Evolutionary conservation across 768 basidiomycete genomes (phyloP).

Genomic region (Boletus pseudo-olivaceus): DNA sequence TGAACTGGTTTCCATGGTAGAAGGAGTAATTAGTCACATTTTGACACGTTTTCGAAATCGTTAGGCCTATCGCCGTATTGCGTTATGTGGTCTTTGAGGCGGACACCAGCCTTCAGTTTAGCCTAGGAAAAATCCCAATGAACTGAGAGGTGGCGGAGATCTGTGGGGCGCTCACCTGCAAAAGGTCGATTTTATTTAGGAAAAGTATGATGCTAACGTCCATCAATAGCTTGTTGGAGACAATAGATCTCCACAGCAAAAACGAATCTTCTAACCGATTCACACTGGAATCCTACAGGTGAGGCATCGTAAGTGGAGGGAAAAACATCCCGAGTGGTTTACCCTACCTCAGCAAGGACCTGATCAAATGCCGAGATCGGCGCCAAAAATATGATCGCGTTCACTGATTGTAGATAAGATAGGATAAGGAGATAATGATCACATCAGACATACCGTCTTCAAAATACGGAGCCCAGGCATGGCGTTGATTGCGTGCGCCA

Average conservation of each 20-base stretch:
- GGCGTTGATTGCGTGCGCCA: constrained; percentile 74
- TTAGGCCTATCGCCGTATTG: constrained; percentile 74
- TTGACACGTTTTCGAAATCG: constrained; percentile 72
- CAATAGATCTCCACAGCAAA: constrained; percentile 66
- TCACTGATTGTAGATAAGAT: constrained; percentile 44
- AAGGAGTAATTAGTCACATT: constrained; percentile 48
- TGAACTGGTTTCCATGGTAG: background rate
- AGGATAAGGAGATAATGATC: constrained; percentile 1
- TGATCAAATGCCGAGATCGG: constrained; percentile 89
- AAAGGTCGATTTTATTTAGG: constrained; percentile 76
- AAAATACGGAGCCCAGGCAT: constrained; percentile 88
- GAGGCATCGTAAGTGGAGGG: background rate
- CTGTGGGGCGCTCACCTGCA: constrained; percentile 46
- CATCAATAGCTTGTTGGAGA: constrained; percentile 68
- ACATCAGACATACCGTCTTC: constrained; percentile 56
- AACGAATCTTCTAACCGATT: constrained; percentile 82
- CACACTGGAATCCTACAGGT: constrained; percentile 57
- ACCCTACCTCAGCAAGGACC: constrained; percentile 67
- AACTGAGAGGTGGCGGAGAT: background rate
- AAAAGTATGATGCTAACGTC: constrained; percentile 79
- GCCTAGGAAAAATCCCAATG: constrained; percentile 36
- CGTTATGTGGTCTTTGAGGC: constrained; percentile 63
- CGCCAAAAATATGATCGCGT: constrained; percentile 85
- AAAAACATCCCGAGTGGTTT: constrained; percentile 3
- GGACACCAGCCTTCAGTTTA: constrained; percentile 75